These are phyloP conservation scores for Escallonia herrerae DNA, from an alignment of 129 eudicot species.

Conservation along the genomic window DNA sequence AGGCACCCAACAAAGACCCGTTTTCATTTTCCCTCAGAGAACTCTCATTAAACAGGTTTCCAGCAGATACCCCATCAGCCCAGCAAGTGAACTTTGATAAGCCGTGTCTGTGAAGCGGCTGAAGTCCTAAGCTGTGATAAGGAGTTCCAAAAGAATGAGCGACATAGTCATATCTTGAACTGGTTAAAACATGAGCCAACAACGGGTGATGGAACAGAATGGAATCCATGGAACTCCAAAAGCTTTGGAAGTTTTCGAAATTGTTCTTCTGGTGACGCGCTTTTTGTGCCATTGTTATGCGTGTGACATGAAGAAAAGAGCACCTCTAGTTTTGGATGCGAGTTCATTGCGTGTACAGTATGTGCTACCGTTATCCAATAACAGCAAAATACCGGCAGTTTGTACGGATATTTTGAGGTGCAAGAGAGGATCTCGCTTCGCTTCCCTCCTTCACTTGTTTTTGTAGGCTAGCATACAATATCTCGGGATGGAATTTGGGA, in stretches of 20 bases:
- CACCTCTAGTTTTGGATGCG: slow-evolving; percentile 61
- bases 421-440: too few relatives aligned
- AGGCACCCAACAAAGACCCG: too few relatives aligned
- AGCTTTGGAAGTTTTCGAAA: neutral
- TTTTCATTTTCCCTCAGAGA: too few relatives aligned
- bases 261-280: neutral
- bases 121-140: slow-evolving; percentile 8
- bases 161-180: slow-evolving; percentile 14
- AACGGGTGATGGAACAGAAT: slow-evolving; percentile 37
- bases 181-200: slow-evolving; percentile 28
- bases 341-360: neutral
- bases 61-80: too few relatives aligned
- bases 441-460: too few relatives aligned
- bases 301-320: slow-evolving; percentile 1
- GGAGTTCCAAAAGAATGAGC: slow-evolving; percentile 10
- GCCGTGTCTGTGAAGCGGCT: slow-evolving; percentile 13
- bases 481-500: too few relatives aligned
- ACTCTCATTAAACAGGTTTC: too few relatives aligned
- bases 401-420: too few relatives aligned
- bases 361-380: neutral
- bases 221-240: slow-evolving; percentile 40
- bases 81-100: slow-evolving; percentile 16
- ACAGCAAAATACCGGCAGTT: neutral
- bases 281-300: neutral
- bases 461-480: too few relatives aligned